phyloP scores from a whole-genome alignment of 179 eudicot genomes.

The Drosera spatulata region DNA sequence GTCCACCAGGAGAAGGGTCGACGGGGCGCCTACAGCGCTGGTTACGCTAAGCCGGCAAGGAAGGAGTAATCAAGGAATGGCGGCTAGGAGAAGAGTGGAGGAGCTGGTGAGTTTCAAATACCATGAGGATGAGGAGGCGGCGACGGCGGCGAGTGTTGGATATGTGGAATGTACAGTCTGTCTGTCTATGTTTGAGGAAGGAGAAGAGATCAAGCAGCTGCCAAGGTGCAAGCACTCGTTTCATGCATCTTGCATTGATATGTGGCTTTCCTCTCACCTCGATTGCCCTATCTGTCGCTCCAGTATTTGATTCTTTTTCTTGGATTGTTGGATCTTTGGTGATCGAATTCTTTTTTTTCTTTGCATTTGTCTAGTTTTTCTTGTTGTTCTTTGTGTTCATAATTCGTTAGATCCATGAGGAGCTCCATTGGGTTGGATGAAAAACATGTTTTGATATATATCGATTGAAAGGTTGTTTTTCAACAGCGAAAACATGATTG shows the following conservation, averaged over 20 bases:
- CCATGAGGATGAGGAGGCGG: conserved; percentile 9
- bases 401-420: too few relatives aligned
- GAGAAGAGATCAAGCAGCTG: conserved; percentile 45
- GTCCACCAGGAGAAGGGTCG: not conserved
- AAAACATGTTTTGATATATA: too few relatives aligned
- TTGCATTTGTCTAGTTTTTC: too few relatives aligned
- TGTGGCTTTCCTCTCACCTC: conserved; percentile 67
- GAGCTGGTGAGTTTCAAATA: conserved; percentile 26
- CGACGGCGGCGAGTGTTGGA: not conserved
- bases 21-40: not conserved
- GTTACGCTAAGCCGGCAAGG: not conserved
- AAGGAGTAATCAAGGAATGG: conserved; percentile 5
- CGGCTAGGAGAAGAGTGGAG: conserved; percentile 1
- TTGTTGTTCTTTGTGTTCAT: too few relatives aligned
- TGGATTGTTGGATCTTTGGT: too few relatives aligned
- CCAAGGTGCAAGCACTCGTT: conserved; percentile 55
- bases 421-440: too few relatives aligned
- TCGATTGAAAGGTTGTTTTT: too few relatives aligned
- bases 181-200: conserved; percentile 51
- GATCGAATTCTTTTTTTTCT: too few relatives aligned
- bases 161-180: conserved; percentile 52
- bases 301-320: too few relatives aligned
- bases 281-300: conserved; percentile 70
- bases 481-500: too few relatives aligned
- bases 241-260: conserved; percentile 65